Evolutionary conservation across 768 basidiomycete species (phyloP).

Genomic region (Amanita inopinata): DNA sequence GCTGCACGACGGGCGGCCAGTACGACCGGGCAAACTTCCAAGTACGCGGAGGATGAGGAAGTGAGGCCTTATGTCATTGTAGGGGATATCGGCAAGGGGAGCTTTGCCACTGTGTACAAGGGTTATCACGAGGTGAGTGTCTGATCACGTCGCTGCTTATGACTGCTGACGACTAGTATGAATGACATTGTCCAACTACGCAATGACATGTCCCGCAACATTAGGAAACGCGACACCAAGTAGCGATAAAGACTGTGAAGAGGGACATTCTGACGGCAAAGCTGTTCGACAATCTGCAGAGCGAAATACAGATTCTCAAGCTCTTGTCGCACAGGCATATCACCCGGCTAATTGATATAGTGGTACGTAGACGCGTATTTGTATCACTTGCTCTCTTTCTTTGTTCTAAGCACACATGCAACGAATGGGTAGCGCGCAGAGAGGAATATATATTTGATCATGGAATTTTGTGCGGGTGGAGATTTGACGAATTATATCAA

Average conservation of each 20-base stretch:
- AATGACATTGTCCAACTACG: background rate
- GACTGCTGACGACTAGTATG: too few species aligned
- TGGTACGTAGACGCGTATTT: constrained; percentile 38
- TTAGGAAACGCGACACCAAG: constrained; percentile 67
- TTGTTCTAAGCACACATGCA: constrained; percentile 14
- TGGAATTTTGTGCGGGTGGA: constrained; percentile 95
- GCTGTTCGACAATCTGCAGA: constrained; percentile 94
- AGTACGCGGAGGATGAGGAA: constrained; percentile 51
- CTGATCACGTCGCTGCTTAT: background rate
- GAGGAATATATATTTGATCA: constrained; percentile 84
- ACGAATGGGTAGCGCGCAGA: constrained; percentile 47
- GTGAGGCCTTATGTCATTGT: constrained; percentile 70
- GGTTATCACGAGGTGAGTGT: constrained; percentile 79
- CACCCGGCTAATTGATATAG: constrained; percentile 85
- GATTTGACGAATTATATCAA: constrained; percentile 97
- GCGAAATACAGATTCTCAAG: constrained; percentile 96
- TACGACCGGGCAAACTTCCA: constrained; percentile 5
- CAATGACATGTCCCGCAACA: background rate
- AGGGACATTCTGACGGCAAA: constrained; percentile 82
- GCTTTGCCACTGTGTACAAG: constrained; percentile 93
- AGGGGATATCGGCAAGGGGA: constrained; percentile 76
- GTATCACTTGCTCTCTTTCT: too few species aligned
- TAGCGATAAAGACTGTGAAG: constrained; percentile 94
- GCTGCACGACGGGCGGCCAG: constrained; percentile 6
- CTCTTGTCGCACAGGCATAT: constrained; percentile 88